These are phyloP conservation scores for Ustulina deusta DNA, from an alignment of 2,329 filamentous ascomycete genomes.

Conservation along the genomic window DNA sequence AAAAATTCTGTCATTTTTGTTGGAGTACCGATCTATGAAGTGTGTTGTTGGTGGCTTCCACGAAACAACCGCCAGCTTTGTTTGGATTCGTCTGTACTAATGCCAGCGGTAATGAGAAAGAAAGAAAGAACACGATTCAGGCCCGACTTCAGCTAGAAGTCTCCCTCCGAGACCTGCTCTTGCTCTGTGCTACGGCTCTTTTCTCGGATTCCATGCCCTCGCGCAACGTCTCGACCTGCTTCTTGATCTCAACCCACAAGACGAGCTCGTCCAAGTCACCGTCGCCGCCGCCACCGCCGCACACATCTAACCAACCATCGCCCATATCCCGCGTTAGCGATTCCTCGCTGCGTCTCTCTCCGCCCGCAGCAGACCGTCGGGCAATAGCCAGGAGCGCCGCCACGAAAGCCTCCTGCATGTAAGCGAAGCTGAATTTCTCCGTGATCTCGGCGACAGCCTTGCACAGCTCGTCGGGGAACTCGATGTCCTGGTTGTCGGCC, in stretches of 20 bases:
- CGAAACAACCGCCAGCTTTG: background rate
- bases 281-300: slow-evolving; percentile 47
- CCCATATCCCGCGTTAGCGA: slow-evolving; percentile 48
- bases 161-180: background rate
- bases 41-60: background rate
- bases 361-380: slow-evolving; percentile 38
- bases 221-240: slow-evolving; percentile 70
- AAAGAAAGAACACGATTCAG: background rate
- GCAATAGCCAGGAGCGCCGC: slow-evolving; percentile 72
- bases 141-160: background rate
- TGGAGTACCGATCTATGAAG: background rate
- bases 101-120: background rate
- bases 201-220: slow-evolving; percentile 65
- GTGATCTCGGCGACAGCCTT: slow-evolving; percentile 71
- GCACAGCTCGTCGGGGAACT: slow-evolving; percentile 71
- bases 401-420: slow-evolving; percentile 77
- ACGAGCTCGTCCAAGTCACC: slow-evolving; percentile 62
- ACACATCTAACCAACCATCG: slow-evolving; percentile 56
- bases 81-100: background rate
- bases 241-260: slow-evolving; percentile 72
- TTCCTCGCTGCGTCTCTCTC: slow-evolving; percentile 45
- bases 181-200: background rate
- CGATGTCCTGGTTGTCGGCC: slow-evolving; percentile 65
- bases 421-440: slow-evolving; percentile 75
- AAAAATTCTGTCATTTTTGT: background rate